These are phyloP conservation scores for Paramecium pentaurelia DNA, from an alignment of 73 alveolate genomes.

Conservation along the genomic window DNA sequence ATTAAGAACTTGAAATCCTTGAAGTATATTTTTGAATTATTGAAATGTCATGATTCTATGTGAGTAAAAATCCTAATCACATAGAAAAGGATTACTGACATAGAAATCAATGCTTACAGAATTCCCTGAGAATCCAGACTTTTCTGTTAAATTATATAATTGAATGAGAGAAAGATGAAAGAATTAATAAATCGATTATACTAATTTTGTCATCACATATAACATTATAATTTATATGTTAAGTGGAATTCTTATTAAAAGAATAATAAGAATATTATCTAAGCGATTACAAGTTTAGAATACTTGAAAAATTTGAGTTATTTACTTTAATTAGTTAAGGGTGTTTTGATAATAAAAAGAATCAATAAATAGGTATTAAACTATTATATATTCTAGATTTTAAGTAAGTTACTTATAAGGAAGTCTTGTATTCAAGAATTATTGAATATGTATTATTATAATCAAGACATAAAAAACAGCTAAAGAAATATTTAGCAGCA, in stretches of 20 bases:
- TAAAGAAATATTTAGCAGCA: conserved; percentile 28
- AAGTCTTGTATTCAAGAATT: neutral
- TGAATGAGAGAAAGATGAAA: conserved; percentile 8
- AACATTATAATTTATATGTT: neutral
- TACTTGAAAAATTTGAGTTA: neutral
- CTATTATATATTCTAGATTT: neutral
- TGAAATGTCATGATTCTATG: neutral
- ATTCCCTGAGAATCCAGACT: conserved; percentile 13
- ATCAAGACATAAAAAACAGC: conserved; percentile 5
- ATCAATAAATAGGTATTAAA: neutral
- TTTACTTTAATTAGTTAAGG: neutral
- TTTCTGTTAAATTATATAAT: neutral
- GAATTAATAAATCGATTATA: neutral
- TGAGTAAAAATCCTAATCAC: neutral
- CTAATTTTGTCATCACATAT: neutral
- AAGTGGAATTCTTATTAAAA: neutral
- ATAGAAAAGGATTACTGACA: neutral
- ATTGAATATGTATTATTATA: neutral
- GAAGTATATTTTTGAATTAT: neutral
- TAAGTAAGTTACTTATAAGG: neutral
- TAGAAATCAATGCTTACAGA: neutral
- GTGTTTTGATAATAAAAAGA: neutral
- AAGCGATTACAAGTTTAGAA: neutral
- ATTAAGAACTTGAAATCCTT: neutral
- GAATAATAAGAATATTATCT: neutral